Conservation (phyloP, 352 stramenopile genomes). For the Globisporangium viniferum region DNA sequence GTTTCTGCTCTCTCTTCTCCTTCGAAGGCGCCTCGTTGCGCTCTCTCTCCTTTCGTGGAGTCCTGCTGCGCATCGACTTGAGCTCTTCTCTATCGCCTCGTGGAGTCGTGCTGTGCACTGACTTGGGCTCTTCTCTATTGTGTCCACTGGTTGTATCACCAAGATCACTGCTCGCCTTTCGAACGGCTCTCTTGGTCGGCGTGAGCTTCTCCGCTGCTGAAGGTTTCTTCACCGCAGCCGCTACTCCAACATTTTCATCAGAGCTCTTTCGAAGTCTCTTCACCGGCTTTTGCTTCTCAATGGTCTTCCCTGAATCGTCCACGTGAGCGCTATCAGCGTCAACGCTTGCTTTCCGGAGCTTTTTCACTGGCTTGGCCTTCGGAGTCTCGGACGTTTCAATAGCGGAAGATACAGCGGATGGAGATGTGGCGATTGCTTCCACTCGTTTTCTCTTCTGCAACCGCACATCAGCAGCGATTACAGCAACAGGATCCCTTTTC, state of each 20-base stretch:
- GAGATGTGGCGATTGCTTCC: neutral
- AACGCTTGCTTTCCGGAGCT: neutral
- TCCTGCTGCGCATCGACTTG: neutral
- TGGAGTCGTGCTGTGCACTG: neutral
- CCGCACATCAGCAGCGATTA: neutral
- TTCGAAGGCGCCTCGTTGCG: neutral
- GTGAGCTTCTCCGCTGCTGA: neutral
- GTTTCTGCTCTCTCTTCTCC: neutral
- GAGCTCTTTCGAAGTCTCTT: neutral
- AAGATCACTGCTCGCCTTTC: neutral
- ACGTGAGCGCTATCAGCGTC: neutral
- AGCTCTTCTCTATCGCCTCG: slow-evolving; percentile 1
- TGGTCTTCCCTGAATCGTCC: neutral
- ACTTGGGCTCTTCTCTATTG: slow-evolving; percentile 2
- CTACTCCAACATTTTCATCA: neutral
- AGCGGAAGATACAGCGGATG: neutral
- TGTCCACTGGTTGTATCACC: neutral
- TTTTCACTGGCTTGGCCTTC: neutral
- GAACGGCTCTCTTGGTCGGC: neutral
- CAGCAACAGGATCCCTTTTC: neutral
- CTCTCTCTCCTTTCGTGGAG: neutral
- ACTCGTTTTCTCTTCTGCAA: slow-evolving; percentile 10
- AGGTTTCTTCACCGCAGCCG: neutral
- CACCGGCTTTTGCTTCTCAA: neutral
- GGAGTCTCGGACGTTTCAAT: slow-evolving; percentile 1